Conservation (phyloP, 1,284 basidiomycete genomes). For the Puccinia coronata region DNA sequence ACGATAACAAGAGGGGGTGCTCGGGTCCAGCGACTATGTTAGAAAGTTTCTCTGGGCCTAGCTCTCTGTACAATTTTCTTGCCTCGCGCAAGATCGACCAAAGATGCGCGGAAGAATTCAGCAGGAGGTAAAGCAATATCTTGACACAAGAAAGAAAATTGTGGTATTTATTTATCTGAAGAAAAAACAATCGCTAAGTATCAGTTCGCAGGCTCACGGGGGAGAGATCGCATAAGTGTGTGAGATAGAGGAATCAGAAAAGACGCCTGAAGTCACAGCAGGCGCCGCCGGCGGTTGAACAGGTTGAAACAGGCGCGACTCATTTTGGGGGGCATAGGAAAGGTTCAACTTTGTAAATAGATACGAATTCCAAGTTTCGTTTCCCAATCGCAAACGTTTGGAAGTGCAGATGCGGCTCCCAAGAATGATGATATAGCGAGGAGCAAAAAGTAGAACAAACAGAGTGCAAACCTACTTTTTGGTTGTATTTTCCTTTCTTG, state of each 20-base stretch:
- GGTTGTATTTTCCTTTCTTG: background rate
- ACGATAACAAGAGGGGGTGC: background rate
- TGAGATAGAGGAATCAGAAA: too few relatives aligned
- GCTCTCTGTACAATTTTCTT: background rate
- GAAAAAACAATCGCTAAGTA: background rate
- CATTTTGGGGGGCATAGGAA: background rate
- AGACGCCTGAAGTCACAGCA: too few relatives aligned
- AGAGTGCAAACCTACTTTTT: background rate
- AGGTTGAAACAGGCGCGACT: background rate
- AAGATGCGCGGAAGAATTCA: background rate
- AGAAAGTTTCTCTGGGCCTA: background rate
- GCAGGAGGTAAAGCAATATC: background rate
- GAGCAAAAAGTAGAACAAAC: background rate
- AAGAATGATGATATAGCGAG: background rate
- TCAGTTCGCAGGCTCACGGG: background rate
- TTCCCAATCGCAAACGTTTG: background rate
- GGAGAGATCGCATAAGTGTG: background rate
- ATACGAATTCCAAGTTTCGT: background rate
- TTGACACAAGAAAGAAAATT: background rate
- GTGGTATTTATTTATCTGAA: too few relatives aligned
- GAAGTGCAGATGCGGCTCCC: background rate
- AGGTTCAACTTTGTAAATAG: background rate
- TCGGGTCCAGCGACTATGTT: background rate
- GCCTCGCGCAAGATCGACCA: background rate
- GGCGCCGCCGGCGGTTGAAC: background rate